Base-by-base conservation (phyloP, 2,329 filamentous ascomycete species). In the Ceratocystis ficicola region DNA sequence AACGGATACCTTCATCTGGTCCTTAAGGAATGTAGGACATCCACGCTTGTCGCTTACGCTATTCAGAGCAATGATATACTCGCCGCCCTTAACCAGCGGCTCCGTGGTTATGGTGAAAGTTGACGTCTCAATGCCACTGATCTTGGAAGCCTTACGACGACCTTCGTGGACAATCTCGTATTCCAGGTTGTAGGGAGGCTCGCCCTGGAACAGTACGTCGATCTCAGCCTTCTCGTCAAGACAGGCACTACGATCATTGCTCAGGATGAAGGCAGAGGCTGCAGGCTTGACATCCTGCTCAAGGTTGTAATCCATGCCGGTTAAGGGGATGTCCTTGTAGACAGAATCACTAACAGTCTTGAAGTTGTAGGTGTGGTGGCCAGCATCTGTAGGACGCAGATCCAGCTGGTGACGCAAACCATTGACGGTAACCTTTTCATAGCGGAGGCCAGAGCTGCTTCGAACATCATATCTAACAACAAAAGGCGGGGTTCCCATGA, bases 251-350 rank as follows among this genome's bases (percentile, higher is more conserved):
- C 85, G 80, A 25, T 76, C 77, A 46, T 79, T 77, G 30, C 81
- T 77, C 55, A 83, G 80, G 65, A 91, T 80, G 68, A 86, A 84
- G 28, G 93, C 93, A 8, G 88, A 89, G 5, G 94, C 93, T 3
- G 92, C 89, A 8, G 94, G 94, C 75, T 95, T 96, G 70, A 99
- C 93, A 71, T 90, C 86, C 75, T 97, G 93, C 74, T 95, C 87
- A 50, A 97, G 77, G 8, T 83, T 76, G 68, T 87, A 81, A 62
- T 82, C 80, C 12, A 82, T 76, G 48, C 86, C 83, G 32, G 79
- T 80, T 25, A 95, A 76, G 30, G 80, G 78, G 63, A 87, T 80
- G 1, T 81, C 80, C 41, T 81, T 82, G 76, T 99, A 99, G 41
- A 97, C 86, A 59, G 81, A 80, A 74, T 99, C 95, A 69, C 86